A percentile compares a stretch with the other conserved stretches of the same genome.
These are phyloP conservation scores for Beauveria sp. DNA, from an alignment of 2,329 filamentous ascomycete genomes.

Conservation along the genomic window DNA sequence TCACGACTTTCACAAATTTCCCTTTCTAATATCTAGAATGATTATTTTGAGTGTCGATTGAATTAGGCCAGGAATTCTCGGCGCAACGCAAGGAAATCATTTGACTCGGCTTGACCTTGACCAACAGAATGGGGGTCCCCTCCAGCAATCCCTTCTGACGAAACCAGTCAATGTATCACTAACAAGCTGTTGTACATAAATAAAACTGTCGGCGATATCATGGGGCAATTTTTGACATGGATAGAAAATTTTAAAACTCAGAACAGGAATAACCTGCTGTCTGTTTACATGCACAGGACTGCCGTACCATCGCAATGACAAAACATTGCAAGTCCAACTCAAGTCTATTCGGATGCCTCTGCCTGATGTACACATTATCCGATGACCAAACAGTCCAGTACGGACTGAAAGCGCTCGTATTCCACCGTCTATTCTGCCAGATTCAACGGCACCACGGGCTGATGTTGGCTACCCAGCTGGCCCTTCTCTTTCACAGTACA, in stretches of 20 bases:
- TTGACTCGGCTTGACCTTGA: not conserved
- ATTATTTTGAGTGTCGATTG: not conserved
- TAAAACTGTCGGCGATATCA: not conserved
- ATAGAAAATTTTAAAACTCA: too few species aligned
- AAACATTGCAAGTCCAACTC: not conserved
- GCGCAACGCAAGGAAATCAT: too few species aligned
- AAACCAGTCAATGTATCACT: not conserved
- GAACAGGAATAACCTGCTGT: not conserved
- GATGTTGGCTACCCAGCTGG: not conserved
- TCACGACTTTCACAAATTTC: not conserved
- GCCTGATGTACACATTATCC: slow-evolving; percentile 11
- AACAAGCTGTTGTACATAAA: not conserved
- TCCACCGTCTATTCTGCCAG: slow-evolving; percentile 2
- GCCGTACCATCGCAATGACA: not conserved
- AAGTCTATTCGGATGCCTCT: slow-evolving; percentile 6
- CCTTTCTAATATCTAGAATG: not conserved
- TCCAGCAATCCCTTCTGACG: not conserved
- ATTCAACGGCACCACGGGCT: not conserved
- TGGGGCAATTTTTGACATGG: too few species aligned
- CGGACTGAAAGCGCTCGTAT: not conserved
- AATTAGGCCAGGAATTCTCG: too few species aligned
- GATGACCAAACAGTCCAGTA: slow-evolving; percentile 1
- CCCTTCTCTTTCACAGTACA: not conserved
- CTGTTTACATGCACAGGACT: not conserved
- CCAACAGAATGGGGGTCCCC: not conserved